Base-by-base conservation (phyloP, 805 yeast species). In the Grigorovia humatica region DNA sequence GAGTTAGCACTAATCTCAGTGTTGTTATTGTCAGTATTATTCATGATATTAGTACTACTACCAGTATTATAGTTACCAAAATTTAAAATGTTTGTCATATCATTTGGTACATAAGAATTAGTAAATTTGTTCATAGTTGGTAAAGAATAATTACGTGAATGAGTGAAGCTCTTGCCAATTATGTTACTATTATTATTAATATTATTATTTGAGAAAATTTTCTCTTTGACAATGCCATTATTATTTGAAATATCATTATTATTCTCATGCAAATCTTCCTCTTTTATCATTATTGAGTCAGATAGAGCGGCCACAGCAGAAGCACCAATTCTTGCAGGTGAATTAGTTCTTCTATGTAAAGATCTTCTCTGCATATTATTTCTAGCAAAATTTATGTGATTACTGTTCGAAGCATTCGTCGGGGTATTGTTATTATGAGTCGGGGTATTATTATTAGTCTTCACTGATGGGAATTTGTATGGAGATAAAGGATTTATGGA, bases 281-380 rank as follows among this genome's bases (percentile, higher is more conserved):
- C 69, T 49, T 60, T 65, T 23, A 66, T 50, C 2, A 48, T 49
- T 8, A 56, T 57, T 8, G 59, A 55, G 23, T 65, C 63, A 42
- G 64, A 65, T 38, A 77, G 58, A 1, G 72, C 70, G 0, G 87
- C 83, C 1, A 83, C 85, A 1, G 88, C 88, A 20, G 75, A 77
- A 1, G 88, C 88, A 0, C 90, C 90, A 11, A 82, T 74, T 57
- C 80, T 81, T 1, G 88, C 85, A 0, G 89, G 89, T 1, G 87
- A 81, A 32, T 75, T 64, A 17, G 83, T 79, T 54, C 82, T 65
- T 54, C 58, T 59, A 45, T 60, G 61, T 9, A 38, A 40, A 23
- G 53, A 44, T 17, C 46, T 48, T 29, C 30, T 43, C 19, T 54
- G 17, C 27, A 45, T 32, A 29, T 48, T 32, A 27, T 45, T 51